phyloP scores from a whole-genome alignment of 129 eudicot species.

The Deinandra increscens region DNA sequence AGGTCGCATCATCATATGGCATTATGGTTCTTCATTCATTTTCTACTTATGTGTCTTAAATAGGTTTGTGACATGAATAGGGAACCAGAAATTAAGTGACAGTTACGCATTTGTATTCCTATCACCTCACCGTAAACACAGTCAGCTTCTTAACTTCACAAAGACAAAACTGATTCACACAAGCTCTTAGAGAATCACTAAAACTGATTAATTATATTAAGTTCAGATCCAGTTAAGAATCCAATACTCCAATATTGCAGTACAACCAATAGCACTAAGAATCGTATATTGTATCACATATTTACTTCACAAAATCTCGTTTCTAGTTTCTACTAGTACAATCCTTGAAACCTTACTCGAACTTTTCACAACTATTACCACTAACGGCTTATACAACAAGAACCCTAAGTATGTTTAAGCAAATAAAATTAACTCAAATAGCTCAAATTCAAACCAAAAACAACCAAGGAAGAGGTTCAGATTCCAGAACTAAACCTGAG shows the following conservation, averaged over 20 bases:
- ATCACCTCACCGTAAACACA: too few relatives aligned
- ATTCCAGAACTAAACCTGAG: constrained; percentile 43
- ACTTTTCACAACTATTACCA: constrained; percentile 7
- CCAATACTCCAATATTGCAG: too few relatives aligned
- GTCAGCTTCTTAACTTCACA: too few relatives aligned
- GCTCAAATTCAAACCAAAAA: neutral
- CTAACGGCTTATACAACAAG: neutral
- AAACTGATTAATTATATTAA: too few relatives aligned
- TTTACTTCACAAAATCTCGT: too few relatives aligned
- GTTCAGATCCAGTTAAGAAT: too few relatives aligned
- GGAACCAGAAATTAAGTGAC: neutral
- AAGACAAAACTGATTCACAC: too few relatives aligned
- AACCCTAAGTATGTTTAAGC: neutral
- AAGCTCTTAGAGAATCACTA: too few relatives aligned
- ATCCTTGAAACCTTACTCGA: neutral
- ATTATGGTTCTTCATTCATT: neutral
- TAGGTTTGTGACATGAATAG: neutral
- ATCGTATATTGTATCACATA: neutral
- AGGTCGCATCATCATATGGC: neutral
- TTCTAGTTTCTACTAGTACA: too few relatives aligned
- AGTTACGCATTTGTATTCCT: neutral
- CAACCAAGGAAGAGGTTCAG: too few relatives aligned
- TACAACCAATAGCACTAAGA: too few relatives aligned
- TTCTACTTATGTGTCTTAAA: neutral
- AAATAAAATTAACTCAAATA: too few relatives aligned